These are phyloP conservation scores for Salix dunnii DNA, from an alignment of 345 rosid species.

Conservation along the genomic window DNA sequence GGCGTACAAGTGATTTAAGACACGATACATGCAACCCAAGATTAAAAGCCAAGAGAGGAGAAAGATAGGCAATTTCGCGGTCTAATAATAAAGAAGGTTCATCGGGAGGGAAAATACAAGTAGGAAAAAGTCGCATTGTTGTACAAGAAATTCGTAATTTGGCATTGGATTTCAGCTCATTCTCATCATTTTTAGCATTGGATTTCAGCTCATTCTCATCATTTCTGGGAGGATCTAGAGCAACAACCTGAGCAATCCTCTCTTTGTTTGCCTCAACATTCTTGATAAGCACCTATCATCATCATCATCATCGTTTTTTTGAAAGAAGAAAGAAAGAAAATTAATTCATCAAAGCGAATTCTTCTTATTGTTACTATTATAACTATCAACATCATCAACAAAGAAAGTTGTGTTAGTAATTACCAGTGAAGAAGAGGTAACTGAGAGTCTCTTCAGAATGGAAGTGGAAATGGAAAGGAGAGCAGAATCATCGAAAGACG, in stretches of 20 bases:
- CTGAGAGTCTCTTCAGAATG: conserved; percentile 57
- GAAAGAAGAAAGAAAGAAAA: neutral
- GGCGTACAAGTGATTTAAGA: conserved; percentile 55
- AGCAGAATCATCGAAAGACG: conserved; percentile 58
- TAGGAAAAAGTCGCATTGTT: conserved; percentile 61
- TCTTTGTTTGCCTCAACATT: conserved; percentile 45
- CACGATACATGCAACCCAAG: conserved; percentile 70
- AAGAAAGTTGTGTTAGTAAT: neutral
- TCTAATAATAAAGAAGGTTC: conserved; percentile 26
- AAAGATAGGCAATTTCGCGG: conserved; percentile 62
- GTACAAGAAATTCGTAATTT: conserved; percentile 17
- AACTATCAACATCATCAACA: no score
- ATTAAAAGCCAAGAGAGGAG: conserved; percentile 86
- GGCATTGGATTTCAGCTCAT: conserved; percentile 3
- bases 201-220: conserved; percentile 7
- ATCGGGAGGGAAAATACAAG: conserved; percentile 35
- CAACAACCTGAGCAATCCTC: conserved; percentile 67
- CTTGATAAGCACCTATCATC: conserved; percentile 54
- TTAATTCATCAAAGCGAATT: neutral
- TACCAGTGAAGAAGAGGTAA: conserved; percentile 81
- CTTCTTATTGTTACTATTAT: neutral
- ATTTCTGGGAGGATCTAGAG: conserved; percentile 68
- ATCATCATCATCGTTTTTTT: neutral
- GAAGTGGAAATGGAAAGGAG: conserved; percentile 64
- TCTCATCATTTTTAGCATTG: conserved; percentile 14